These are phyloP conservation scores for Lobulomyces angularis DNA, from an alignment of 192 early-diverging fungal species.

Conservation along the genomic window DNA sequence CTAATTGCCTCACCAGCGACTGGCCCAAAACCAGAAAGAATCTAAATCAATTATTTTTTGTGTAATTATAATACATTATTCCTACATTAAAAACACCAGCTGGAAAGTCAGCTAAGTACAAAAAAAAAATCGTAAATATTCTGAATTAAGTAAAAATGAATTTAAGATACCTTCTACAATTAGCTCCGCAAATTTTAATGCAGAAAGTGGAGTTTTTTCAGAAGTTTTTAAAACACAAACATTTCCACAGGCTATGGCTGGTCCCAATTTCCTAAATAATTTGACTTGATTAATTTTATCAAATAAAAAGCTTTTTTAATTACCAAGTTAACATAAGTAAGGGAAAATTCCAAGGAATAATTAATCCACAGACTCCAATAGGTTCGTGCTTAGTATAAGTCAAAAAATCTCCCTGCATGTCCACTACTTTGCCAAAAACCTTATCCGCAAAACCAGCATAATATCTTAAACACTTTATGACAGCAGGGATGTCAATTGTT, in stretches of 20 bases:
- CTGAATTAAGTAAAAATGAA: background rate
- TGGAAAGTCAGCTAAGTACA: conserved; percentile 21
- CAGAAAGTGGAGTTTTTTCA: conserved; percentile 21
- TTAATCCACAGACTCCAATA: conserved; percentile 23
- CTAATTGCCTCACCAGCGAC: conserved; percentile 22
- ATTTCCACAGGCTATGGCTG: conserved; percentile 23
- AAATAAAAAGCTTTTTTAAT: background rate
- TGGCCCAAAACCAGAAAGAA: conserved; percentile 21
- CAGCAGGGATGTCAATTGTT: conserved; percentile 3
- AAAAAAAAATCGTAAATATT: background rate
- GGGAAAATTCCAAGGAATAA: conserved; percentile 25
- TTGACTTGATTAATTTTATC: conserved; percentile 11
- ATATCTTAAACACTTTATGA: conserved; percentile 4
- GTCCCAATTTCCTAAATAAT: conserved; percentile 22
- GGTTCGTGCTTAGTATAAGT: conserved; percentile 19
- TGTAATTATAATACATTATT: background rate
- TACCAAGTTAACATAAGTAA: background rate
- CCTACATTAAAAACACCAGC: conserved; percentile 32
- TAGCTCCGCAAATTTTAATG: conserved; percentile 20
- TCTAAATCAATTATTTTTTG: background rate
- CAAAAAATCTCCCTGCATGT: conserved; percentile 1
- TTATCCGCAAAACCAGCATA: conserved; percentile 27
- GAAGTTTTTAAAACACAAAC: conserved; percentile 22
- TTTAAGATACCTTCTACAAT: conserved; percentile 11
- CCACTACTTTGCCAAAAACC: conserved; percentile 16